A percentile compares a stretch with the other conserved stretches of the same genome.
phyloP scores from a whole-genome alignment of 1,284 basidiomycete species.

The Pseudomicrostroma phylloplanum region DNA sequence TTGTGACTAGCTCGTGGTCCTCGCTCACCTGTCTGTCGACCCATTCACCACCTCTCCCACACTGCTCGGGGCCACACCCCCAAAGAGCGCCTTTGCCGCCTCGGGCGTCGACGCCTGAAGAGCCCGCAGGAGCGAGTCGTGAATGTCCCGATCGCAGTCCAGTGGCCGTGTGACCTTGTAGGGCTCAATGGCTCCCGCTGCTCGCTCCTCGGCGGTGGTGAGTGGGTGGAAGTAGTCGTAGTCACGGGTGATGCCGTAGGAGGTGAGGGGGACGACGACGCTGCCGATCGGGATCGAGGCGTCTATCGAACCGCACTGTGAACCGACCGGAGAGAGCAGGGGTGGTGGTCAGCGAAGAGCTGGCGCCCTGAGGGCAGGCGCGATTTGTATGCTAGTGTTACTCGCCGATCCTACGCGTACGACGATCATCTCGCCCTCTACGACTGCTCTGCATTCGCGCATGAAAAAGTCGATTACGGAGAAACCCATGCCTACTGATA shows the following conservation, averaged over 20 bases:
- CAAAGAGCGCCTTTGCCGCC: slow-evolving; percentile 12
- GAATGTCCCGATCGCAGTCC: slow-evolving; percentile 59
- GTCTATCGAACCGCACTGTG: slow-evolving; percentile 63
- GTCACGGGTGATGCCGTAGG: slow-evolving; percentile 66
- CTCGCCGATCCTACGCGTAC: slow-evolving; percentile 23
- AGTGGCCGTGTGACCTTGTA: slow-evolving; percentile 67
- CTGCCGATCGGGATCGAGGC: slow-evolving; percentile 64
- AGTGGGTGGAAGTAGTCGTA: slow-evolving; percentile 60
- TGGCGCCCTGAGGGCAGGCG: too few relatives aligned
- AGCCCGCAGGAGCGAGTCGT: slow-evolving; percentile 43
- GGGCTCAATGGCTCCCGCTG: slow-evolving; percentile 50
- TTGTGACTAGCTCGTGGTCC: background rate
- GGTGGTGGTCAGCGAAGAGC: too few relatives aligned
- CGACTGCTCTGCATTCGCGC: slow-evolving; percentile 69
- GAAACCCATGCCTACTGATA: slow-evolving; percentile 74
- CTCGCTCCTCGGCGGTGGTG: slow-evolving; percentile 20
- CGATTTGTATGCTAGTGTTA: too few relatives aligned
- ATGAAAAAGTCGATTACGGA: slow-evolving; percentile 69
- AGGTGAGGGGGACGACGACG: slow-evolving; percentile 64
- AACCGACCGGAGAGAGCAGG: too few relatives aligned
- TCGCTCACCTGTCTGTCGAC: slow-evolving; percentile 23
- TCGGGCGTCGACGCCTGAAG: slow-evolving; percentile 19
- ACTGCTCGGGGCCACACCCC: slow-evolving; percentile 15
- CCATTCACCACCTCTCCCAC: slow-evolving; percentile 34
- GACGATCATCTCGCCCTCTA: slow-evolving; percentile 69